These are phyloP conservation scores for Tothia fuscella DNA, from an alignment of 2,329 filamentous ascomycete genomes.

Conservation along the genomic window DNA sequence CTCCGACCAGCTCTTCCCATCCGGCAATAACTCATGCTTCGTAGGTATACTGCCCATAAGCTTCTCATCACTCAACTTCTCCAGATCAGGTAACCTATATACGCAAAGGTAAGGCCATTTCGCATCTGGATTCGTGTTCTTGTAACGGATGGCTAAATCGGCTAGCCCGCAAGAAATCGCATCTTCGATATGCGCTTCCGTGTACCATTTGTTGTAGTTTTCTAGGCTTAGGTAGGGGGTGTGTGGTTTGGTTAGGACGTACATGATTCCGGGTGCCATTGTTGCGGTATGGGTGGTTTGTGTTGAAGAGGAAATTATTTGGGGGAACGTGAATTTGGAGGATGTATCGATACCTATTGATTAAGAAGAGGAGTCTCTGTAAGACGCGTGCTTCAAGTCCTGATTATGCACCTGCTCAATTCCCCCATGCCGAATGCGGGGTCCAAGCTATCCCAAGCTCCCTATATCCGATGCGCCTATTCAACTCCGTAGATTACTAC, in stretches of 20 bases:
- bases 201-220: slow-evolving; percentile 13
- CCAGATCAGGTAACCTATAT: slow-evolving; percentile 12
- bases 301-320: neutral
- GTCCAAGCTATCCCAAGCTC: too few relatives aligned
- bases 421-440: too few relatives aligned
- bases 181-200: slow-evolving; percentile 10
- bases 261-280: slow-evolving; percentile 6
- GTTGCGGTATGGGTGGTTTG: neutral
- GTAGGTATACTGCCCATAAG: slow-evolving; percentile 6
- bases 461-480: too few relatives aligned
- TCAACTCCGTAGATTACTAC: too few relatives aligned
- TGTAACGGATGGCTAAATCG: slow-evolving; percentile 14
- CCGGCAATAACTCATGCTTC: slow-evolving; percentile 7
- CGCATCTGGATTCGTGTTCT: slow-evolving; percentile 6
- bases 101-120: slow-evolving; percentile 11
- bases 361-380: too few relatives aligned
- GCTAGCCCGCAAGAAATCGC: slow-evolving; percentile 7
- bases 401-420: too few relatives aligned
- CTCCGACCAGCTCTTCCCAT: slow-evolving; percentile 8
- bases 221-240: slow-evolving; percentile 7
- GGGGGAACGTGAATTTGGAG: neutral
- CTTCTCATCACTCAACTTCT: slow-evolving; percentile 7
- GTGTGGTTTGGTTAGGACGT: slow-evolving; percentile 5
- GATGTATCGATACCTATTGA: too few relatives aligned
- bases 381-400: too few relatives aligned